phyloP scores from a whole-genome alignment of 2,329 filamentous ascomycete genomes.

The Didymella lethalis region DNA sequence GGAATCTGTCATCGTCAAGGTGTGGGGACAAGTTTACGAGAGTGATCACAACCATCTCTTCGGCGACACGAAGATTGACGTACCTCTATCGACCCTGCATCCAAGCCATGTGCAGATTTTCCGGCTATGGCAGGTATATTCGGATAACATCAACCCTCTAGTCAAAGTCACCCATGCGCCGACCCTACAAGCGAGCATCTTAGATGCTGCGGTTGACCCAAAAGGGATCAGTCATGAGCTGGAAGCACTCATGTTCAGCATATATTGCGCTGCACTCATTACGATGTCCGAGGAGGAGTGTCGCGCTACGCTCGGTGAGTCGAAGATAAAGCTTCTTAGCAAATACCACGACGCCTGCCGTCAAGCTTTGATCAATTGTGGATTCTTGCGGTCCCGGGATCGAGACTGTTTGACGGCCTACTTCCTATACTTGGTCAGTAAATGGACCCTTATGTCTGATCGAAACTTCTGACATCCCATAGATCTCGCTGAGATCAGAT shows the following conservation, averaged over 20 bases:
- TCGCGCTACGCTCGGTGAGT: conserved; percentile 58
- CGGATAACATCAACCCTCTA: conserved; percentile 56
- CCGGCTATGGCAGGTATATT: conserved; percentile 76
- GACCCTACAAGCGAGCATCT: conserved; percentile 62
- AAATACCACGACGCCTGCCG: conserved; percentile 68
- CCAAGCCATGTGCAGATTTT: conserved; percentile 71
- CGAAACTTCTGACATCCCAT: neutral
- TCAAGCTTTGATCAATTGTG: conserved; percentile 67
- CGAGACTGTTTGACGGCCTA: conserved; percentile 63
- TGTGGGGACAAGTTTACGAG: conserved; percentile 54
- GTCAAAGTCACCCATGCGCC: conserved; percentile 42
- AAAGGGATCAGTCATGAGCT: conserved; percentile 62
- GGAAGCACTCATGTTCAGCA: conserved; percentile 59
- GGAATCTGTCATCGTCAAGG: conserved; percentile 49
- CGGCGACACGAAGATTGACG: conserved; percentile 58
- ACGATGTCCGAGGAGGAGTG: conserved; percentile 67
- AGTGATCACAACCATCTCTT: conserved; percentile 63
- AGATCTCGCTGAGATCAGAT: conserved; percentile 63
- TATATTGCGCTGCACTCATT: conserved; percentile 46
- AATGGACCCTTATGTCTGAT: neutral
- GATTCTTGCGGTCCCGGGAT: conserved; percentile 63
- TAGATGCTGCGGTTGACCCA: conserved; percentile 65
- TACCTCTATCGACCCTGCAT: conserved; percentile 69
- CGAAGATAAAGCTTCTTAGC: conserved; percentile 61
- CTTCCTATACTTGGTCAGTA: conserved; percentile 62